Conservation (phyloP, 1,284 basidiomycete species). For the Ganoderma sinense region DNA sequence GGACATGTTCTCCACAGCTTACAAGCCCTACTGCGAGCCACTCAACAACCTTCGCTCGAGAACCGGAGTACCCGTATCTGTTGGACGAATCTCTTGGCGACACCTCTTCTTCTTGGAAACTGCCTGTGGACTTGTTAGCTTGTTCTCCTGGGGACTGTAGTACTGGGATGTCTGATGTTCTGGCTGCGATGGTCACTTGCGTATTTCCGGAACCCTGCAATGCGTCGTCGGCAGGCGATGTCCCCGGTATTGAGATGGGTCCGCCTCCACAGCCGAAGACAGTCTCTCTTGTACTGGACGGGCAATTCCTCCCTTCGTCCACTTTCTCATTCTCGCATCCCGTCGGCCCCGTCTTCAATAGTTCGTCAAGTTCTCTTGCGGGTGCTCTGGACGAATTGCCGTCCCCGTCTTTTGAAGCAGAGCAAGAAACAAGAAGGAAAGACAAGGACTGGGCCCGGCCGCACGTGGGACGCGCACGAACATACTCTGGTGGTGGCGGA, state of each 20-base stretch:
- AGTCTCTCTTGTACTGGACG: constrained; percentile 15
- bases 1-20: not conserved
- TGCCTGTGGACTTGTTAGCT: not conserved
- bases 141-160: not conserved
- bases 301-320: constrained; percentile 1
- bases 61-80: not conserved
- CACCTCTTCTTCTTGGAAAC: not conserved
- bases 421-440: constrained; percentile 11
- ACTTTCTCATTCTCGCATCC: not conserved
- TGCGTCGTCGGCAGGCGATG: too few species aligned
- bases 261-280: not conserved
- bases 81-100: not conserved
- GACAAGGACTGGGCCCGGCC: constrained; percentile 25
- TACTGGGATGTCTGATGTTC: not conserved
- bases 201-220: not conserved
- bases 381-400: constrained; percentile 22
- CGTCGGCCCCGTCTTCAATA: constrained; percentile 7
- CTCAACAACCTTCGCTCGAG: not conserved
- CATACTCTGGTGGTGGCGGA: constrained; percentile 29
- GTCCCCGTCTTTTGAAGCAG: not conserved
- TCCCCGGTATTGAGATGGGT: constrained; percentile 1
- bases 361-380: constrained; percentile 28
- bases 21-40: not conserved
- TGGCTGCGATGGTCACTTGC: not conserved
- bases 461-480: constrained; percentile 25